Evolutionary conservation across 768 basidiomycete genomes (phyloP).

Genomic region (Rhizopogon salebrosus): DNA sequence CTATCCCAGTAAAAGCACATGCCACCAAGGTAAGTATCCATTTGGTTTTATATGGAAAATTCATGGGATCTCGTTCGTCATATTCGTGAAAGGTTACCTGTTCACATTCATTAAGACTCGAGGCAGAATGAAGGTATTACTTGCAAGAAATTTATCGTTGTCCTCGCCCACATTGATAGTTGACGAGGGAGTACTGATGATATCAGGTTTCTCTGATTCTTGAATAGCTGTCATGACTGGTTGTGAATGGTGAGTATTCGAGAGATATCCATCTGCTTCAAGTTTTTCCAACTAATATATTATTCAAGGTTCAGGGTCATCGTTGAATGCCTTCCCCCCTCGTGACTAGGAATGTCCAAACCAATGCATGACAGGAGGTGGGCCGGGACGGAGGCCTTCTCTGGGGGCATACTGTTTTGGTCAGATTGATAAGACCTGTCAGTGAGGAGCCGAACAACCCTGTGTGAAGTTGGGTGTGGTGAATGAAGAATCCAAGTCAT

Average conservation of each 20-base stretch:
- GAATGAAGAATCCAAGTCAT: no score
- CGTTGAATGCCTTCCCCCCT: not conserved
- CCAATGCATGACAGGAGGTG: no score
- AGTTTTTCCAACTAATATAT: not conserved
- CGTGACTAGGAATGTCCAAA: not conserved
- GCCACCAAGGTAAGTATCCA: conserved; percentile 25
- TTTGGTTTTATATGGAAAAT: conserved; percentile 28
- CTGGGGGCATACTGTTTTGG: not conserved
- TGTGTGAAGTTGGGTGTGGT: no score
- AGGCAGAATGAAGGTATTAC: not conserved
- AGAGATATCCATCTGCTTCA: not conserved
- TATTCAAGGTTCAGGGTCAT: not conserved
- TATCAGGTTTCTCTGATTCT: not conserved
- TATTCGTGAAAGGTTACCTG: conserved; percentile 30
- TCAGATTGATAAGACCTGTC: not conserved
- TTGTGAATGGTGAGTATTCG: not conserved
- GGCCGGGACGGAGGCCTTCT: not conserved
- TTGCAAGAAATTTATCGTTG: not conserved
- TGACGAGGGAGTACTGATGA: not conserved
- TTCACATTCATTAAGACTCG: not conserved
- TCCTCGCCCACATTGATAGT: not conserved
- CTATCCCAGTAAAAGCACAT: conserved; percentile 15
- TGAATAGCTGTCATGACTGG: not conserved
- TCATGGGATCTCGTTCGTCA: conserved; percentile 31
- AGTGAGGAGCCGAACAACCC: no score